Base-by-base conservation (phyloP, 1,284 basidiomycete species). In the Boletus mariae region DNA sequence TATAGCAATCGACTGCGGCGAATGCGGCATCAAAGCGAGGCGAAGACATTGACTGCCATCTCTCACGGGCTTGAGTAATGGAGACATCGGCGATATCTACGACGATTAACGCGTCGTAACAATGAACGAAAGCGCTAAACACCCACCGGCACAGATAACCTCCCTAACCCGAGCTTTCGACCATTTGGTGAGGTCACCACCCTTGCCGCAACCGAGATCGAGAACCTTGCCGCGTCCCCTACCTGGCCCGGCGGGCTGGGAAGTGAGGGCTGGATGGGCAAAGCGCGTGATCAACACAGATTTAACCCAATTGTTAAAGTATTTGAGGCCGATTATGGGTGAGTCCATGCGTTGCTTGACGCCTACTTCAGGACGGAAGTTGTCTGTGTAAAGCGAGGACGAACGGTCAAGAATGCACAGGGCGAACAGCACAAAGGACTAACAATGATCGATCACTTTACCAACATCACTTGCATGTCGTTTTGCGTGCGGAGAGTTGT, bases 291-390 rank as follows among this genome's bases (percentile, higher is more conserved):
- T 96, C 57, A 98, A 79, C 10, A 97, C 92, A 12, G 92, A 93
- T 72, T 98, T 98, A 63, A 98, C 87, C 95, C 97, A 99, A 74
- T 99, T 99, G 75, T 99, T 99, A 76, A 98, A 99, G 69, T 84
- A 92, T 71, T 96, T 95, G 52, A 99, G 80, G 23, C 94, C 94
- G 54, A 98, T 93, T 65, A 99, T 99, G 32, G 94, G 93, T 6
- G 94, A 98, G n/a, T 88, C 85, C 58, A 84, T 82, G 35, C 97
- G 87, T 59, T 89, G 85, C 9, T 84, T 77, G 29, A 93, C 81
- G 49, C 93, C 94, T 11, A 96, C 88, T 56, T 99, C 94, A 4
- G 91, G 92, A 10, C 97, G 84, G 42, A 85, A 80, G 69, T 99
- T 99, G 73, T 99, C 92, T 95, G 62, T 38, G 49, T 12, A 52